Percentiles rank a stretch among this genome's conserved stretches.
These are phyloP conservation scores for Nothopassalora personata DNA, from an alignment of 2,329 filamentous ascomycete genomes.

Conservation along the genomic window DNA sequence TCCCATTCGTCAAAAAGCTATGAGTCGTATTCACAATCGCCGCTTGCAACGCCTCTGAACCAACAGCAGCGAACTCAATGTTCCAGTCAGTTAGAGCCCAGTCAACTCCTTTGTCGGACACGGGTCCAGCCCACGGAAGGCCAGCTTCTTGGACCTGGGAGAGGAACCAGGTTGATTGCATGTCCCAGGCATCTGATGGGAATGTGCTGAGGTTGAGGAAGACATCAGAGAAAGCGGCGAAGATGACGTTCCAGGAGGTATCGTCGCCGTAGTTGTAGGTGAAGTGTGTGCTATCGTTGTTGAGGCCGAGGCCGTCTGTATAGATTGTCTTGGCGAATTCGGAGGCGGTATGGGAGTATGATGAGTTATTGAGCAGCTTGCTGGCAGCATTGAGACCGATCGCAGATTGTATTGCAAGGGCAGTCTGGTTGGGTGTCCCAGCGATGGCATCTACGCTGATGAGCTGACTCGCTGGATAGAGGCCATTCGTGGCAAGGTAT, in stretches of 20 bases:
- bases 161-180: slow-evolving; percentile 23
- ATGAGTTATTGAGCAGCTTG: slow-evolving; percentile 40
- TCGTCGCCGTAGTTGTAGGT: slow-evolving; percentile 44
- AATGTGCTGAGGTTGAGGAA: slow-evolving; percentile 42
- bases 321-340: slow-evolving; percentile 21
- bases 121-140: slow-evolving; percentile 22
- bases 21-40: slow-evolving; percentile 22
- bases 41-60: slow-evolving; percentile 13
- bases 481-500: slow-evolving; percentile 48
- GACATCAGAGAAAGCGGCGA: slow-evolving; percentile 48
- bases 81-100: slow-evolving; percentile 28
- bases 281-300: slow-evolving; percentile 33
- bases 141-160: slow-evolving; percentile 18
- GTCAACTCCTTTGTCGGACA: slow-evolving; percentile 16
- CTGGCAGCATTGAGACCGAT: slow-evolving; percentile 40
- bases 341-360: slow-evolving; percentile 33
- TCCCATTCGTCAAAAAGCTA: slow-evolving; percentile 22
- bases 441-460: slow-evolving; percentile 54
- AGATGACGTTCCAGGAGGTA: slow-evolving; percentile 39
- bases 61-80: slow-evolving; percentile 22
- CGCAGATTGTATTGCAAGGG: slow-evolving; percentile 26
- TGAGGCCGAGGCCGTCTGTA: slow-evolving; percentile 20
- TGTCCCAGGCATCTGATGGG: slow-evolving; percentile 24
- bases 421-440: slow-evolving; percentile 44
- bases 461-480: slow-evolving; percentile 52